Base-by-base conservation (phyloP, 2,329 filamentous ascomycete genomes). In the Aspergillus vadensis region DNA sequence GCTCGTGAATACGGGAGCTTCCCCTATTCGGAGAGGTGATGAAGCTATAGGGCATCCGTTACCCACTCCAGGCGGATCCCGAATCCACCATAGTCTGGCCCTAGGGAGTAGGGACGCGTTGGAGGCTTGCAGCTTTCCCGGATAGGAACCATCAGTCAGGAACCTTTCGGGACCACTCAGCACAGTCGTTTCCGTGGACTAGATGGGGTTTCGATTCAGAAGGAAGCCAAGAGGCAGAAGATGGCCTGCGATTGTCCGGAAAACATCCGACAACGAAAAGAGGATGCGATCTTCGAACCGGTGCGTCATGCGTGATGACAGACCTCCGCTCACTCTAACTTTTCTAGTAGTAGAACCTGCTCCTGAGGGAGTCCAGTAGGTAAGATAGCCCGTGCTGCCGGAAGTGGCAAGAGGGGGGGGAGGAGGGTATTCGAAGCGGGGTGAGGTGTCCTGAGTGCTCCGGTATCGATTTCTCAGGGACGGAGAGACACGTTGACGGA, bases 21-120 rank as follows among this genome's bases (percentile, higher is more conserved):
- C 55, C 63, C 59, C 56, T 59, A 43, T 61, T 60, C 48, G 58
- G 60, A 58, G 59, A 60, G 55, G 50, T 60, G 62, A 58, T 61
- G 58, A 63, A 61, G 60, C 64, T 61, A 62, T 63, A 59, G 62
- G 61, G 59, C 59, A 59, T 58, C 21, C 49, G 19, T 63, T 65
- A 65, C 50, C 65, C 65, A 65, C 65, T 30, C 48, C 19, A 27
- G 53, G 63, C 65, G 65, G 65, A 67, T 67, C 63, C 59, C 61
- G 47, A 61, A 60, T 50, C 63, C 60, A 60, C 58, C 56, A 43
- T 50, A 55, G 41, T 58, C 58, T 64, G 55, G 43, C 55, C 30
- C 51, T 39, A 58, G 58, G 49, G 27, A 57, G 49, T 36, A 32
- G 59, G 50, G 43, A 58, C 58, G 57, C 56, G 51, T 57, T 54